Conservation (phyloP, 202 grass and related monocot species). For the Hordeum pubiflorum region DNA sequence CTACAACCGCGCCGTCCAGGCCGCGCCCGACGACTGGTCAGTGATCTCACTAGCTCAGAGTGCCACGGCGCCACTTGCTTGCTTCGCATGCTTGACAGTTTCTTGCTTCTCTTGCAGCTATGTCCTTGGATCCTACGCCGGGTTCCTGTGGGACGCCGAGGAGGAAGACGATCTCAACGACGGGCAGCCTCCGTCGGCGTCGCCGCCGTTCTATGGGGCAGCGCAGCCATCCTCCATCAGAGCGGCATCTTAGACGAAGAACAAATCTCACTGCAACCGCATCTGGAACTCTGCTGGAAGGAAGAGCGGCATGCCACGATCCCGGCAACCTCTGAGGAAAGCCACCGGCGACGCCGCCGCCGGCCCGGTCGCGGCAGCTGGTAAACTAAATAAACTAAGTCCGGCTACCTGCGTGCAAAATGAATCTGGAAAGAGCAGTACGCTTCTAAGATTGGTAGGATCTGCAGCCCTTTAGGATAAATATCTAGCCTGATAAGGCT, state of each 20-base stretch:
- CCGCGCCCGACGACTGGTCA: constrained; percentile 64
- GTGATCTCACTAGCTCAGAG: neutral
- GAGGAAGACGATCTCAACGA: constrained; percentile 7
- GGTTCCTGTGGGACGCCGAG: constrained; percentile 61
- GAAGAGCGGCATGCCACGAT: neutral
- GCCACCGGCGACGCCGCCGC: neutral
- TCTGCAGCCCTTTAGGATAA: neutral
- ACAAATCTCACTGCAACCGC: neutral
- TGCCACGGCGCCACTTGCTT: too few relatives aligned
- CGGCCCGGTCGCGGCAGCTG: neutral
- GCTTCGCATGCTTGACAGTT: neutral
- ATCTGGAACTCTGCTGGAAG: neutral
- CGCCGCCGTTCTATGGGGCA: neutral
- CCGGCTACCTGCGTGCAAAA: neutral
- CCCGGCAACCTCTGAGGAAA: neutral
- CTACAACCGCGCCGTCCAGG: constrained; percentile 57
- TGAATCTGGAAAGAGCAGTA: constrained; percentile 6
- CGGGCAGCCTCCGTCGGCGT: neutral
- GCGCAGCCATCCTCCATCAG: constrained; percentile 19
- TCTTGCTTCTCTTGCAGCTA: constrained; percentile 20
- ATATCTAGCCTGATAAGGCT: neutral
- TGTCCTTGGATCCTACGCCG: constrained; percentile 50
- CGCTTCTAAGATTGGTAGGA: neutral
- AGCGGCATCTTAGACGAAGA: constrained; percentile 24
- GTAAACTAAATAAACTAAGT: neutral